A percentile compares a stretch with the other conserved stretches of the same genome.
Conservation (phyloP, 106 monocot species). For the Acorus calamus region DNA sequence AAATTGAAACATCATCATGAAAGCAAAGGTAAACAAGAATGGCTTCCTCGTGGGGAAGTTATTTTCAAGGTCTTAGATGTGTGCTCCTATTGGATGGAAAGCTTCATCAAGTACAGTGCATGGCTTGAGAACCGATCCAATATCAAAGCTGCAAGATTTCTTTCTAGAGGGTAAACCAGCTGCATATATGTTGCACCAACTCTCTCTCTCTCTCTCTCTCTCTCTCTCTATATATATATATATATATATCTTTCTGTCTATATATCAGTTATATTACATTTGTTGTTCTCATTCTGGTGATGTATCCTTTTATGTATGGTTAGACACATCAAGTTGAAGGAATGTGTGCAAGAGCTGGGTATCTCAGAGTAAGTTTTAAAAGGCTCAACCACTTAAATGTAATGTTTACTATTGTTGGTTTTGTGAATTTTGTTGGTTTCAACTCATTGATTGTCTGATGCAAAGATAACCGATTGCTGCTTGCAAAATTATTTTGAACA, state of each 20-base stretch:
- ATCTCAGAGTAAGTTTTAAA: conserved; percentile 39
- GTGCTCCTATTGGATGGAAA: conserved; percentile 91
- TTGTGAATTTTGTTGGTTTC: conserved; percentile 1
- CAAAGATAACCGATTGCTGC: not conserved
- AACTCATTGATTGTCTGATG: not conserved
- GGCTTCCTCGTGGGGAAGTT: conserved; percentile 30
- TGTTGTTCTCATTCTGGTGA: too few relatives aligned
- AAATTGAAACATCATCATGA: conserved; percentile 18
- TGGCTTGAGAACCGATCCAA: conserved; percentile 94
- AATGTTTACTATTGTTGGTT: not conserved
- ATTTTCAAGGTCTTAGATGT: conserved; percentile 59
- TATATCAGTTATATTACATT: too few relatives aligned
- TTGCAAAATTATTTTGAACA: conserved; percentile 2
- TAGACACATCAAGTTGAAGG: conserved; percentile 69
- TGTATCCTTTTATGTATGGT: conserved; percentile 2
- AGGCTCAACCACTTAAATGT: not conserved
- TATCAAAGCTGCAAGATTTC: conserved; percentile 86
- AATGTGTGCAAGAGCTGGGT: conserved; percentile 47
- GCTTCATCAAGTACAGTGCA: conserved; percentile 86
- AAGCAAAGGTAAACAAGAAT: conserved; percentile 31
- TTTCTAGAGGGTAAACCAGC: conserved; percentile 63
- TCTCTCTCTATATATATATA: too few relatives aligned
- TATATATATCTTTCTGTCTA: too few relatives aligned
- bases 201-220: too few relatives aligned
- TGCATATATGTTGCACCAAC: not conserved